Evolutionary conservation across 371 early-diverging fungal species (phyloP), one percentile per base, ranked within the genome.

Genomic region (Mucor mucedo): DNA sequence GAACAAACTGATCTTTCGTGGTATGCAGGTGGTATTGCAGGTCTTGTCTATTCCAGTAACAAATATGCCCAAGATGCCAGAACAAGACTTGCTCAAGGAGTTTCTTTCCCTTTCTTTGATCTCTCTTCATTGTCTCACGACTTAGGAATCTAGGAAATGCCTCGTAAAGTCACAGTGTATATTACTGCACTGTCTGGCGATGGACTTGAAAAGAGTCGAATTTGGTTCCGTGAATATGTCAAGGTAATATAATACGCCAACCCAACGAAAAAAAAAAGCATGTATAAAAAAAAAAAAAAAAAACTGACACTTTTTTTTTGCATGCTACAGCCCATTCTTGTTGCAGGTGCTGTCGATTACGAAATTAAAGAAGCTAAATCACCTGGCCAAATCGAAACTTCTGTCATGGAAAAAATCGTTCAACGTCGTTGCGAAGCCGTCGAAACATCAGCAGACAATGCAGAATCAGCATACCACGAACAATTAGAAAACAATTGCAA

Each of bases 131-230:
- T 4, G 41, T 30, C 32, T 14, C 4, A 28, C 16, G 4, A 3
- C 3, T 5, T 39, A 30, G n/a, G n/a, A n/a, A n/a, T n/a, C 6
- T 64, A 78, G 79, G 90, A 88, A 52, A 79, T 84, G 76, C 90
- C 90, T 55, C 79, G 87, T 28, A 89, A 88, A 71, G 84, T 89
- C 13, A 69, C 76, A 9, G 84, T 89, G 8, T 89, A 84, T 63
- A 73, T 89, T 5, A 74, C 84, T 52, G 78, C 86, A 11, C 90
- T 88, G 27, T 86, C 87, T 11, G 88, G 90, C 6, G 90, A 89
- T 69, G 78, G 84, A 16, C 76, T 89, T 38, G 84, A 88, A 63
- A 89, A 89, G 71, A 86, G 87, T 52, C 77, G 88, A 61, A 75
- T 74, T 21, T 87, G 84, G 78, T 89, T 89, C 58, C 73, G 82